These are phyloP conservation scores for Curvularia eragrostidis DNA, from an alignment of 2,329 filamentous ascomycete species.

Conservation along the genomic window DNA sequence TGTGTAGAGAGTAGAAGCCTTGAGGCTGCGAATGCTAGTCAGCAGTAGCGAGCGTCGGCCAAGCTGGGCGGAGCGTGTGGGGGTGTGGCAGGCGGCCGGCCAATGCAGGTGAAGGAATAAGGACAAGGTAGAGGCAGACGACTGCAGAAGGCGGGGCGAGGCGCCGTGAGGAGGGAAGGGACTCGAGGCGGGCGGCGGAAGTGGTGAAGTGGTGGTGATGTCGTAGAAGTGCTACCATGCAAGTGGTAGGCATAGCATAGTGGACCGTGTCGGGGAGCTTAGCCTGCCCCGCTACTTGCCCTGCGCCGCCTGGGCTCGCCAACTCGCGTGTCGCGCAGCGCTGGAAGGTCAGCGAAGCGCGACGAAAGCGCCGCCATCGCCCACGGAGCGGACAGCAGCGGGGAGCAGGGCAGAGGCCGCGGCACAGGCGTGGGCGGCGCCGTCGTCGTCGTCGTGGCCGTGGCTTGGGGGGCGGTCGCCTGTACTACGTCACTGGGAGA, in stretches of 20 bases:
- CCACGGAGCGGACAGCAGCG: no score
- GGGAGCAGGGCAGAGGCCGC: no score
- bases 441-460: no score
- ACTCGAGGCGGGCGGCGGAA: no score
- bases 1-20: constrained; percentile 3
- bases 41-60: neutral
- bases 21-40: constrained; percentile 4
- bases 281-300: constrained; percentile 18
- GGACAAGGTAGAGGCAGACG: constrained; percentile 1
- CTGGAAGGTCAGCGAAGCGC: constrained; percentile 10
- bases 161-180: neutral
- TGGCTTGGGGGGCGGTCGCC: no score
- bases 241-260: neutral
- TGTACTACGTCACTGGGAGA: neutral
- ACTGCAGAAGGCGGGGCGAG: neutral
- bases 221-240: neutral
- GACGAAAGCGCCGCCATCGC: neutral
- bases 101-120: neutral
- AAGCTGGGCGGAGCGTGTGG: neutral
- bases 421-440: no score
- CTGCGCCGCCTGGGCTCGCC: constrained; percentile 18
- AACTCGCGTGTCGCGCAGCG: constrained; percentile 17
- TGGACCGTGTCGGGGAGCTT: constrained; percentile 11
- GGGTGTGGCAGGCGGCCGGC: neutral
- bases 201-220: neutral